Conservation (phyloP, 176 grass and related monocot genomes). For the Oryza brachyantha region DNA sequence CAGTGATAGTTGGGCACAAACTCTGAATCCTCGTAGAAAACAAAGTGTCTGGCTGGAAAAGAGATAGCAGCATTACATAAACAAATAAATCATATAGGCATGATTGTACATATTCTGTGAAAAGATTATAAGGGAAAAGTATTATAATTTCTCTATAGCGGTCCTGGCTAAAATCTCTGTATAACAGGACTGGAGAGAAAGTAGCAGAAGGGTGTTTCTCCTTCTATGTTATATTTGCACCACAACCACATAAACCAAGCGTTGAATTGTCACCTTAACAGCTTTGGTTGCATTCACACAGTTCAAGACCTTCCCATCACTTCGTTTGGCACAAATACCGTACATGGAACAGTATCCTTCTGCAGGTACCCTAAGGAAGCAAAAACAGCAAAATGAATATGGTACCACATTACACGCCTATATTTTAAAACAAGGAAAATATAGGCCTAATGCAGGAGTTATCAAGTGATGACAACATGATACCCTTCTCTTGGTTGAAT, state of each 20-base stretch:
- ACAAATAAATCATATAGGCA: conserved; percentile 20
- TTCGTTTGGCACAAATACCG: conserved; percentile 72
- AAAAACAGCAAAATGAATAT: conserved; percentile 27
- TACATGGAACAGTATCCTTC: conserved; percentile 95
- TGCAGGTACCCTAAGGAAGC: conserved; percentile 52
- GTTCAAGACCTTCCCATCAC: conserved; percentile 88
- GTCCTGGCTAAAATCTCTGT: too few species aligned
- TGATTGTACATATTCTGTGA: conserved; percentile 1
- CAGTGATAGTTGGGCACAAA: conserved; percentile 92
- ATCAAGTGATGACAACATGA: conserved; percentile 14
- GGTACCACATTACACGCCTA: conserved; percentile 3
- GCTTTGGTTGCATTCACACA: conserved; percentile 73
- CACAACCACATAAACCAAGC: conserved; percentile 1
- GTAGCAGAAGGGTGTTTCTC: conserved; percentile 23
- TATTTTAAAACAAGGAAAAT: conserved; percentile 25
- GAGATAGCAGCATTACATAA: conserved; percentile 31
- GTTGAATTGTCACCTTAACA: conserved; percentile 60
- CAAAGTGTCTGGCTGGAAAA: conserved; percentile 79
- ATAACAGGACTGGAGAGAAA: neutral
- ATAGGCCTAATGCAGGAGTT: neutral
- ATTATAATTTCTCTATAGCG: neutral
- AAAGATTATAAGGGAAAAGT: neutral
- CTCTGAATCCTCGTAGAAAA: conserved; percentile 94
- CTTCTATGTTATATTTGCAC: conserved; percentile 21
- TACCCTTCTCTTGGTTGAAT: conserved; percentile 13